Conservation (phyloP, 208 protist species). For the Endotrypanum monterogeii region DNA sequence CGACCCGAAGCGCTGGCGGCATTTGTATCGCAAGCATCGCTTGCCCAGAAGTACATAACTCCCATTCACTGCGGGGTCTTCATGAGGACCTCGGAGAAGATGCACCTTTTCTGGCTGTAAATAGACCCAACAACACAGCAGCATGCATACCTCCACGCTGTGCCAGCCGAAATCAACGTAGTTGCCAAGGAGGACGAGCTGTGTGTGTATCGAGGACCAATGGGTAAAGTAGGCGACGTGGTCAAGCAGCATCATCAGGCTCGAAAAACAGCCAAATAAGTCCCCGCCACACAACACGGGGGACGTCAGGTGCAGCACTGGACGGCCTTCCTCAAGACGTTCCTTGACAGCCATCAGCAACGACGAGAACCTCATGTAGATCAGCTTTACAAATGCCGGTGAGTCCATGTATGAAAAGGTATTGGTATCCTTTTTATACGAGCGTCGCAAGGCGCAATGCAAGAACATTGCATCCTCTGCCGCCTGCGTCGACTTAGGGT, state of each 20-base stretch:
- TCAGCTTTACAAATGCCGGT: conserved; percentile 2
- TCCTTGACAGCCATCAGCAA: conserved; percentile 4
- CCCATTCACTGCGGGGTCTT: conserved; percentile 79
- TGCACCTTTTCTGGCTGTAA: conserved; percentile 67
- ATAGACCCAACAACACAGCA: conserved; percentile 73
- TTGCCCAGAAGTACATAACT: conserved; percentile 53
- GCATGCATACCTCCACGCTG: conserved; percentile 72
- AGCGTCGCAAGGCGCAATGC: conserved; percentile 24
- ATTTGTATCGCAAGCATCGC: conserved; percentile 62
- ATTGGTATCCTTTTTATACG: conserved; percentile 20
- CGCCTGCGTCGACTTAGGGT: background rate
- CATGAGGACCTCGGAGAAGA: conserved; percentile 90
- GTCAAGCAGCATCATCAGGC: conserved; percentile 51
- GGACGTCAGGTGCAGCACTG: conserved; percentile 43
- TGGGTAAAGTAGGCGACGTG: conserved; percentile 44
- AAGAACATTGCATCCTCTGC: conserved; percentile 17
- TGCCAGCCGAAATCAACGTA: conserved; percentile 95
- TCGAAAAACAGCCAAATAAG: conserved; percentile 73
- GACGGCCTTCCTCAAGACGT: conserved; percentile 6
- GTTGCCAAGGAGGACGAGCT: conserved; percentile 96
- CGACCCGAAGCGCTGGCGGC: conserved; percentile 64
- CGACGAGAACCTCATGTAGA: conserved; percentile 17
- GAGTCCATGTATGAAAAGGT: conserved; percentile 18
- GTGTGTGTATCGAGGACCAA: conserved; percentile 50
- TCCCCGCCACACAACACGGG: conserved; percentile 76